Evolutionary conservation across 1,284 basidiomycete genomes (phyloP), one percentile per base, ranked within the genome.

Genomic region (Ceratobasidium sp.): DNA sequence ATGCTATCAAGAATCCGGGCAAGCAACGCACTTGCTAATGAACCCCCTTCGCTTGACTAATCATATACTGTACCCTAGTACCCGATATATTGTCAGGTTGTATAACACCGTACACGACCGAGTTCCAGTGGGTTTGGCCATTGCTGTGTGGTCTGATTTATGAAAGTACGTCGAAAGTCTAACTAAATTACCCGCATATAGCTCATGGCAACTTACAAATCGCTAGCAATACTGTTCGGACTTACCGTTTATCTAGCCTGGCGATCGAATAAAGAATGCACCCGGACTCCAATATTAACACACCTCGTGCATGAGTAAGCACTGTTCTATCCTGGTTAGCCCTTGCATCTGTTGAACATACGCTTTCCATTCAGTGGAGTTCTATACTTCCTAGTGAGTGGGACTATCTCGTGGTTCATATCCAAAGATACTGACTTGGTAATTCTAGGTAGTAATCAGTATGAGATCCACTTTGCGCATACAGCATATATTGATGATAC

Each of bases 191-290:
- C 41, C 32, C 18, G 35, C 16, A 23, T 38, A 38, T 21, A 52
- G 6, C 16, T 58, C 32, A 58, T n/a, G 5, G 11, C 1, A 11
- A 38, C 35, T 5, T 38, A 32, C 8, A 7, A 41, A 11, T 11
- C 21, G 16, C n/a, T 41, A 58, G 57, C 41, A 6, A 43, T 41
- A 11, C 35, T 58, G 2, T 58, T 58, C 41, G 7, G 5, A 2
- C 35, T 58, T 30, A 58, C 57, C 2, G 4, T 58, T n/a, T 21
- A 21, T 58, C 57, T n/a, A 58, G 57, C 57, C 16, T 58, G 57
- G 57, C 35, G 32, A 2, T 41, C 38, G 32, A 21, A 58, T 23
- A 58, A 16, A 58, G n/a, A 58, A 35, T 32, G 18, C 21, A 43
- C 14, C 7, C n/a, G n/a, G 16, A 43, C 38, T 30, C 57, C 57